These are phyloP conservation scores for Polymyxa betae DNA, from an alignment of 208 protist genomes.

Conservation along the genomic window DNA sequence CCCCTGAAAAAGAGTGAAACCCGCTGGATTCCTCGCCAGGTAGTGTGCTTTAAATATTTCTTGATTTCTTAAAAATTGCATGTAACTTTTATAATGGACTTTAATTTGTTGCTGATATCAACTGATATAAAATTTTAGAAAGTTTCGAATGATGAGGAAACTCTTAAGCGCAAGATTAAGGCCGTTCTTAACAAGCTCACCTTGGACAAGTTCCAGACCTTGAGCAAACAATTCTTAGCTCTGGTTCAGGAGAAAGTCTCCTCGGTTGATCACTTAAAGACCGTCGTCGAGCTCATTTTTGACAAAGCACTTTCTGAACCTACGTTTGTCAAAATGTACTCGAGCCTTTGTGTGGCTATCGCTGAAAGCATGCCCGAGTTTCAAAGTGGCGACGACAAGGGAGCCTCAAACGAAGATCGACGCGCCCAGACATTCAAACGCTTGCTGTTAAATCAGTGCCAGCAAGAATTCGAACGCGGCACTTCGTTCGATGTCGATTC, in stretches of 20 bases:
- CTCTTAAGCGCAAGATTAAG: neutral
- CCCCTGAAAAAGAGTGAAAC: neutral
- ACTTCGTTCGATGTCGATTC: neutral
- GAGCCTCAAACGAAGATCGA: neutral
- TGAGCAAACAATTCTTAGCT: neutral
- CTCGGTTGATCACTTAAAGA: neutral
- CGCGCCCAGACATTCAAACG: constrained; percentile 13
- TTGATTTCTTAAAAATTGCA: neutral
- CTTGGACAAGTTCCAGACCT: constrained; percentile 10
- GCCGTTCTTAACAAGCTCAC: constrained; percentile 25
- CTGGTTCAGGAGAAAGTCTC: constrained; percentile 34
- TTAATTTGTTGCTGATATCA: no score
- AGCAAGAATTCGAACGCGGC: constrained; percentile 41
- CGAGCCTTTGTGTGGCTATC: constrained; percentile 19
- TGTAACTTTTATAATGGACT: neutral
- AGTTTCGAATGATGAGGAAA: neutral
- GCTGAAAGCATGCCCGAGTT: neutral
- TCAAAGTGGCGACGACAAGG: neutral
- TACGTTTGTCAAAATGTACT: constrained; percentile 52
- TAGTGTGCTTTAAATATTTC: no score
- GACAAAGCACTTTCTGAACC: constrained; percentile 36
- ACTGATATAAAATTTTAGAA: neutral
- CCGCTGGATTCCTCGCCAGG: constrained; percentile 1
- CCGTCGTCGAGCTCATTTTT: constrained; percentile 29
- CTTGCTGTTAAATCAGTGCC: constrained; percentile 24